A percentile compares a stretch with the other conserved stretches of the same genome.
Conservation (phyloP, 352 stramenopile genomes). For the Pythium monospermum region DNA sequence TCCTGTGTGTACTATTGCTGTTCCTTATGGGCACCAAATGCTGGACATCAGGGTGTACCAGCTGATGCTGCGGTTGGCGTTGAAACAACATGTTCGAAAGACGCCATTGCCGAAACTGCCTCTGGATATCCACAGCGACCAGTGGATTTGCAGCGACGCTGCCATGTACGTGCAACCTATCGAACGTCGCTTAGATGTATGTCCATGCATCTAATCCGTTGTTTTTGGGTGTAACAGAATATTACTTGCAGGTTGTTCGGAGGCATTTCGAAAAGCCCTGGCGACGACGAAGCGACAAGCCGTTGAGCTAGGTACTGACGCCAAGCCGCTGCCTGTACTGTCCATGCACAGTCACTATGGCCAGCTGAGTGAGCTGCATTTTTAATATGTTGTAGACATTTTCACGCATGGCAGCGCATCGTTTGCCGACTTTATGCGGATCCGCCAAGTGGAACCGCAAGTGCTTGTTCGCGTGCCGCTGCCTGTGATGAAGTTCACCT, state of each 20-base stretch:
- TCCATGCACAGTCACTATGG: neutral
- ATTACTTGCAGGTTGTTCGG: constrained; percentile 56
- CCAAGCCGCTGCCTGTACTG: too few relatives aligned
- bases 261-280: constrained; percentile 41
- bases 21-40: too few relatives aligned
- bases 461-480: constrained; percentile 47
- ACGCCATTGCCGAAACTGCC: constrained; percentile 42
- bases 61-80: constrained; percentile 46
- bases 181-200: too few relatives aligned
- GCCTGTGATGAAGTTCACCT: constrained; percentile 59
- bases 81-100: constrained; percentile 42
- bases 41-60: constrained; percentile 54
- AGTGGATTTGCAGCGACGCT: constrained; percentile 76
- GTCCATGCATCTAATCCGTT: too few relatives aligned
- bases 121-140: constrained; percentile 43
- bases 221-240: too few relatives aligned
- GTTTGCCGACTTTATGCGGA: constrained; percentile 58
- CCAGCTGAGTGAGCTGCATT: neutral
- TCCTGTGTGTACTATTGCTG: too few relatives aligned
- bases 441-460: constrained; percentile 37
- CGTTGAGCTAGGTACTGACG: constrained; percentile 40
- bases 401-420: constrained; percentile 71
- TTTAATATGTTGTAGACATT: constrained; percentile 31
- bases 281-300: constrained; percentile 34
- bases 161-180: constrained; percentile 43